Evolutionary conservation across 129 eudicot species (phyloP).

Genomic region (Escallonia rubra): DNA sequence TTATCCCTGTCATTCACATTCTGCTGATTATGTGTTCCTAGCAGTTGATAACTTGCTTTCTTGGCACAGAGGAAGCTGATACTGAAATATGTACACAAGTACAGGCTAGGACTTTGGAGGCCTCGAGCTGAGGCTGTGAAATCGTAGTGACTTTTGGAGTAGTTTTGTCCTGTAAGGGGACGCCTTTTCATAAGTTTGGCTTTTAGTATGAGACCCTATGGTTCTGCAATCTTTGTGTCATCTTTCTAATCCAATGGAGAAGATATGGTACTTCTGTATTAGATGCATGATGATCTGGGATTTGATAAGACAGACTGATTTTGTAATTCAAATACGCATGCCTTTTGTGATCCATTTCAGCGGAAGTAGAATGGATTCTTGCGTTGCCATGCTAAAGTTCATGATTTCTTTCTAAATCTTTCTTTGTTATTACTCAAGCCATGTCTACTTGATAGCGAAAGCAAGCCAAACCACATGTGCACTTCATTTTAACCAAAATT

Average conservation of each 20-base stretch:
- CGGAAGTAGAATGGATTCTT: too few relatives aligned
- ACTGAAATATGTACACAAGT: conserved; percentile 79
- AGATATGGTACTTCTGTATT: neutral
- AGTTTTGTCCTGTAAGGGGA: neutral
- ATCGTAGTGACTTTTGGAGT: conserved; percentile 7
- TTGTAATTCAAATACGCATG: too few relatives aligned
- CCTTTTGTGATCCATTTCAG: too few relatives aligned
- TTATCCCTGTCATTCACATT: too few relatives aligned
- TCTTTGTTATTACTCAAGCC: too few relatives aligned
- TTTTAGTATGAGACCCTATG: too few relatives aligned
- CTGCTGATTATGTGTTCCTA: neutral
- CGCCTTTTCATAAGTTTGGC: neutral
- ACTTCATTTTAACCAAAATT: too few relatives aligned
- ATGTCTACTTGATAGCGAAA: too few relatives aligned
- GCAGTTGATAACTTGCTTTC: conserved; percentile 1
- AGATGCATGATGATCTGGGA: neutral
- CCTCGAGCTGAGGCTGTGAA: conserved; percentile 60
- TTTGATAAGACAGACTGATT: neutral
- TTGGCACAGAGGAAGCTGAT: conserved; percentile 92
- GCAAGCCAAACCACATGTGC: too few relatives aligned
- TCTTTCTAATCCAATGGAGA: neutral
- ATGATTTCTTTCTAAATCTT: too few relatives aligned
- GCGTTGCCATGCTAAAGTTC: too few relatives aligned
- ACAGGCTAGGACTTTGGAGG: conserved; percentile 96
- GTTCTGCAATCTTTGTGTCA: neutral